These are phyloP conservation scores for Neopestalotiopsis sp. DNA, from an alignment of 2,329 filamentous ascomycete species.

Conservation along the genomic window DNA sequence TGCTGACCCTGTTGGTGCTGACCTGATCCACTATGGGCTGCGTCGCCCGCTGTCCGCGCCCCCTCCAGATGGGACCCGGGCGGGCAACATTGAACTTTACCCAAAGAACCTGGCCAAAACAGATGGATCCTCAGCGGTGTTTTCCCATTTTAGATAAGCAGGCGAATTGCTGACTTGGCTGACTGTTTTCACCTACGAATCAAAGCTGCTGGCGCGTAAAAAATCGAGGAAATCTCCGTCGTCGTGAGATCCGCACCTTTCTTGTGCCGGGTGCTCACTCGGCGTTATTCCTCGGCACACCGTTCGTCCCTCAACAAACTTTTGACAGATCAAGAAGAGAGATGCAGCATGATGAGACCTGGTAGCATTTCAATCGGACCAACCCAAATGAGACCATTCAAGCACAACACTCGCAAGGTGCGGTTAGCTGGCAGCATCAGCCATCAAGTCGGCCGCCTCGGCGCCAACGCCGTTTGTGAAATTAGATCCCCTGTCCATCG, in stretches of 20 bases:
- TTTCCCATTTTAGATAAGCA: not conserved
- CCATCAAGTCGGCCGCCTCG: not conserved
- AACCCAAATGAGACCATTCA: not conserved
- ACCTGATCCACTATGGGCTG: not conserved
- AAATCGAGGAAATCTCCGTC: not conserved
- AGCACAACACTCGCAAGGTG: not conserved
- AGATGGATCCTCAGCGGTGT: not conserved
- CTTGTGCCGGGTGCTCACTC: not conserved
- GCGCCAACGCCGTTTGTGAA: not conserved
- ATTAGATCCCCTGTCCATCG: not conserved
- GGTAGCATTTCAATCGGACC: too few relatives aligned
- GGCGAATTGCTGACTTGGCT: not conserved
- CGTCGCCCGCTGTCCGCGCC: not conserved
- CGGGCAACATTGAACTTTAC: not conserved
- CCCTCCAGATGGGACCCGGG: not conserved
- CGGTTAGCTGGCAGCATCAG: not conserved
- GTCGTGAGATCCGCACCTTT: not conserved
- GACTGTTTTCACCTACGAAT: not conserved
- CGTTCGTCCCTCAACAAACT: too few relatives aligned
- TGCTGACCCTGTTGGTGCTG: not conserved
- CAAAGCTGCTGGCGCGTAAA: not conserved
- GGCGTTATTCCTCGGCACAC: too few relatives aligned
- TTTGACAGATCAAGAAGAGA: too few relatives aligned
- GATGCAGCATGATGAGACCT: too few relatives aligned
- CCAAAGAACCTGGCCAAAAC: not conserved